phyloP scores from a whole-genome alignment of 129 eudicot species.

The Artemisia tridentata region DNA sequence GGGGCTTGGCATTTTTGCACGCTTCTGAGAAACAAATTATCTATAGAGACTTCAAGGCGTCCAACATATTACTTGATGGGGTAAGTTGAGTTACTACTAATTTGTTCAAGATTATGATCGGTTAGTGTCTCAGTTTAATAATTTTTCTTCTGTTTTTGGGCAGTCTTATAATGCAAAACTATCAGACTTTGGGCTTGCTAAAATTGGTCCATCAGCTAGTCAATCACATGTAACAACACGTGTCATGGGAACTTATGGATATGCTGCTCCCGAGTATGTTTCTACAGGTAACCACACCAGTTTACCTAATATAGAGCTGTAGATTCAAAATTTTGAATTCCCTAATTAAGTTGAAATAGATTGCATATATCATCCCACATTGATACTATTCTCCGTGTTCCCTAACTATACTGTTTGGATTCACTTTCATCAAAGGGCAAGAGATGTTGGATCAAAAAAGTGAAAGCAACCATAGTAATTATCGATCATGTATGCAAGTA shows the following conservation, averaged over 20 bases:
- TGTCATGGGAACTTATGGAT: slow-evolving; percentile 73
- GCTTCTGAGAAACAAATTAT: slow-evolving; percentile 55
- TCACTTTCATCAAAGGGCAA: too few species aligned
- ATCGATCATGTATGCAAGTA: too few species aligned
- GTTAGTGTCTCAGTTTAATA: neutral
- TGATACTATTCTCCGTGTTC: too few species aligned
- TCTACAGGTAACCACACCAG: slow-evolving; percentile 51
- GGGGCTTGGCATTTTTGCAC: slow-evolving; percentile 61
- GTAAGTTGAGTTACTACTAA: slow-evolving; percentile 28
- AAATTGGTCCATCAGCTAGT: slow-evolving; percentile 59
- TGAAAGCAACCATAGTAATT: too few species aligned
- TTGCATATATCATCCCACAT: too few species aligned
- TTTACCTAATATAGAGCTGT: neutral
- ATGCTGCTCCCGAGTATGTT: slow-evolving; percentile 79
- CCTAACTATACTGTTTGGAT: too few species aligned
- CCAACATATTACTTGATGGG: slow-evolving; percentile 66
- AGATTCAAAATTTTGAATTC: neutral
- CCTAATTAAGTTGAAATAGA: neutral
- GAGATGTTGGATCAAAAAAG: too few species aligned
- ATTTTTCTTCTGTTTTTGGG: neutral
- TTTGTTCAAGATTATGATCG: neutral
- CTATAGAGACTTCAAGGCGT: slow-evolving; percentile 66
- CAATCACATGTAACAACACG: slow-evolving; percentile 68
- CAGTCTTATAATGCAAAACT: slow-evolving; percentile 69
- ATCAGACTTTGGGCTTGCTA: slow-evolving; percentile 74